Evolutionary conservation across 495 filamentous ascomycete genomes (phyloP), one percentile per base, ranked within the genome.

Genomic region (Parmelia sp.): DNA sequence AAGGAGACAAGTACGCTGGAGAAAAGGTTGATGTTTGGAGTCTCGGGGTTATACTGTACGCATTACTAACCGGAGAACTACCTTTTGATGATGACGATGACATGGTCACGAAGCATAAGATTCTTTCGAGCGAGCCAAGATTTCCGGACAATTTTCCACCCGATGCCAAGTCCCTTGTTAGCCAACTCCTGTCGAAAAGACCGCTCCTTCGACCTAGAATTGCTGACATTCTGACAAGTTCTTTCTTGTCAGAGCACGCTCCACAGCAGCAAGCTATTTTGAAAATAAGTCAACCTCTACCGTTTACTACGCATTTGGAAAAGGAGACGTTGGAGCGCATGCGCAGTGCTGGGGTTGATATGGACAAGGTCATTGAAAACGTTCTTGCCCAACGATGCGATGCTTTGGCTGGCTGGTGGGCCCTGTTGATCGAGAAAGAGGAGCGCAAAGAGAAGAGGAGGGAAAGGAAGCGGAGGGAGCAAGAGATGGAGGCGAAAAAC

Each of bases 21-120:
- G 92, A 97, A 76, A 96, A 95, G 74, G 94, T 98, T 62, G 94
- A 98, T 73, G 90, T 97, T 9, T 98, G 94, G 94, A 97, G 94
- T 73, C 75, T 98, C 69, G 94, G 94, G 0, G 91, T 97, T 57
- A 98, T 98, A 66, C 82, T 98, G 27, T 97, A 95, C 74, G 92
- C 94, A 44, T 79, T 98, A 39, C 79, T 98, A 57, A 89, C 87
- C 49, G 94, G 94, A 47, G 95, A 97, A 75, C 82, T 98, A 27
- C 94, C 94, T 9, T 98, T 93, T 71, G 94, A 98, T 70, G 94
- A 98, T 61, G 94, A 97, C 70, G 85, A 93, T 69, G 93, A 96
- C 68, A 84, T 83, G 64, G 78, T 86, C 62, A 98, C 95, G 60
- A 90, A 96, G 69, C 79, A 80, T 19, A 90, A 86, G 73, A 97